Evolutionary conservation across 108 stramenopile genomes (phyloP).

Genomic region (Seminavis robusta): DNA sequence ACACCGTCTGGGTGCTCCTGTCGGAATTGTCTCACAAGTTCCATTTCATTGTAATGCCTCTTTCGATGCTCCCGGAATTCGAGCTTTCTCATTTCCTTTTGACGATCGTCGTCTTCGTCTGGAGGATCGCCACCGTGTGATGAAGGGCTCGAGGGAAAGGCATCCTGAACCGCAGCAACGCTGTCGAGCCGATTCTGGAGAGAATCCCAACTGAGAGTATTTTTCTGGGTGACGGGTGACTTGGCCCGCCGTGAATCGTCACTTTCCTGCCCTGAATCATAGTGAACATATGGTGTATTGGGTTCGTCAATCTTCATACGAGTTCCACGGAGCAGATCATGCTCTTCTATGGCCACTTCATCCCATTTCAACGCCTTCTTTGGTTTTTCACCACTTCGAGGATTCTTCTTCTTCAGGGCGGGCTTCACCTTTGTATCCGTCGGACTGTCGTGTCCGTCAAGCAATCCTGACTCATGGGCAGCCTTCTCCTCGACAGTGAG

Average conservation of each 20-base stretch:
- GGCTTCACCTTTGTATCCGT: too few species aligned
- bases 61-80: slow-evolving; percentile 77
- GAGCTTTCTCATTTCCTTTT: slow-evolving; percentile 41
- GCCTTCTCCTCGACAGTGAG: too few species aligned
- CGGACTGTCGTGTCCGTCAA: too few species aligned
- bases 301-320: slow-evolving; percentile 91
- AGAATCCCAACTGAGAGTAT: slow-evolving; percentile 42
- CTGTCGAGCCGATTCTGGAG: slow-evolving; percentile 66
- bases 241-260: slow-evolving; percentile 29
- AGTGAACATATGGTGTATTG: slow-evolving; percentile 79
- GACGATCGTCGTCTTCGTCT: slow-evolving; percentile 39
- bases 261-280: slow-evolving; percentile 70
- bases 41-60: slow-evolving; percentile 89
- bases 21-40: slow-evolving; percentile 65
- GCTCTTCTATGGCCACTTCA: slow-evolving; percentile 84
- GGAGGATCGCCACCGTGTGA: slow-evolving; percentile 15
- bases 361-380: slow-evolving; percentile 69
- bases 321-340: slow-evolving; percentile 80
- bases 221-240: slow-evolving; percentile 39
- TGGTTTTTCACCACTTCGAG: slow-evolving; percentile 15
- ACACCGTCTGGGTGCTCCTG: slow-evolving; percentile 61
- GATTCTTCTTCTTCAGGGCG: slow-evolving; percentile 15
- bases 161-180: slow-evolving; percentile 56
- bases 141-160: slow-evolving; percentile 36
- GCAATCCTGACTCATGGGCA: too few species aligned